Percentiles rank a stretch among this genome's conserved stretches.
Conservation (phyloP, 352 stramenopile genomes). For the Elongisporangium anandrum region DNA sequence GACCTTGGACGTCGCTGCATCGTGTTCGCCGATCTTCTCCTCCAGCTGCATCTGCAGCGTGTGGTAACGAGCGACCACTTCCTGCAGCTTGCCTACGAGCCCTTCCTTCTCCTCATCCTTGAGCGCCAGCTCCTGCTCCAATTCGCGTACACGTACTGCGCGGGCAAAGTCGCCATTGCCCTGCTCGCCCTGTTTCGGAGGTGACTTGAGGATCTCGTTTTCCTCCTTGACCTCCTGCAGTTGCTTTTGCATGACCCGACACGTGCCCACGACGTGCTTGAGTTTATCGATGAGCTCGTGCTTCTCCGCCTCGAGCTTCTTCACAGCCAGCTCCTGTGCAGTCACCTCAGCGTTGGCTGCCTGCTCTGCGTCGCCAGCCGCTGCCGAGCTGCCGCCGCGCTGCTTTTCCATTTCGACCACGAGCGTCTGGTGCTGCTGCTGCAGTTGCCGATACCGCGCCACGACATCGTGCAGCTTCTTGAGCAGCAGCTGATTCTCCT, state of each 20-base stretch:
- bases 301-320: constrained; percentile 62
- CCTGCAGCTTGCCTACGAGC: constrained; percentile 39
- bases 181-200: constrained; percentile 15
- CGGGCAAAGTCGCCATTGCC: constrained; percentile 10
- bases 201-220: constrained; percentile 38
- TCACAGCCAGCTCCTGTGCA: constrained; percentile 20
- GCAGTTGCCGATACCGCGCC: constrained; percentile 40
- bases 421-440: constrained; percentile 41
- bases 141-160: constrained; percentile 14
- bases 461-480: constrained; percentile 57
- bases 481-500: constrained; percentile 52
- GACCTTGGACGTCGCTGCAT: constrained; percentile 38
- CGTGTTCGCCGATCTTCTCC: constrained; percentile 42
- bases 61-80: constrained; percentile 47
- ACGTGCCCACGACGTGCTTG: constrained; percentile 64
- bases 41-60: constrained; percentile 46
- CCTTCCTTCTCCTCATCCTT: constrained; percentile 49
- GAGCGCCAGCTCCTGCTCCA: constrained; percentile 30
- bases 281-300: constrained; percentile 75
- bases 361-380: not conserved
- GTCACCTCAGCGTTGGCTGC: constrained; percentile 7
- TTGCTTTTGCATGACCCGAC: constrained; percentile 67
- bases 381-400: not conserved
- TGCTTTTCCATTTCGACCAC: constrained; percentile 20
- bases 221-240: constrained; percentile 58